These are phyloP conservation scores for Avena sativa DNA, from an alignment of 176 grass and related monocot species.

Conservation along the genomic window DNA sequence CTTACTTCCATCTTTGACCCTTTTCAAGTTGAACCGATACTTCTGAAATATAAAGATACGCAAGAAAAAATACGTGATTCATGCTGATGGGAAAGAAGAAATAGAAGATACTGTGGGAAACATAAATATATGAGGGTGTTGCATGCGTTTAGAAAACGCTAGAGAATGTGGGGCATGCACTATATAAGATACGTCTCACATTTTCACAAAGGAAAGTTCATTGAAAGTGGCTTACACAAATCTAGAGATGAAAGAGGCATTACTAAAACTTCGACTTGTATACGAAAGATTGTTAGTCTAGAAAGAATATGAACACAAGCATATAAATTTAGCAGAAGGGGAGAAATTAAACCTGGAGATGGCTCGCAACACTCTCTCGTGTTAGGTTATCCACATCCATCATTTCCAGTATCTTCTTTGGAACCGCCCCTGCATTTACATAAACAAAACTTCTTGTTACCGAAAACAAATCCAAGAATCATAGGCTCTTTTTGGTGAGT, in stretches of 20 bases:
- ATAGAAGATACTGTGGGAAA: neutral
- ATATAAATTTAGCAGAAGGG: neutral
- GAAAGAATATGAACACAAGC: neutral
- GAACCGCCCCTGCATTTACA: constrained; percentile 61
- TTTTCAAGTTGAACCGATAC: constrained; percentile 60
- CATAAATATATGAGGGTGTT: neutral
- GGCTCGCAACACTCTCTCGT: constrained; percentile 72
- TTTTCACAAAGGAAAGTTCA: neutral
- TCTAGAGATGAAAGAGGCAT: neutral
- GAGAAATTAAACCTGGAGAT: constrained; percentile 69
- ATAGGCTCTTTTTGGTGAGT: neutral
- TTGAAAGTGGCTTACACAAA: neutral
- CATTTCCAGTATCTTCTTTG: constrained; percentile 65
- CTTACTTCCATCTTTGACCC: neutral
- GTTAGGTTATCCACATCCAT: constrained; percentile 69
- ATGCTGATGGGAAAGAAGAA: constrained; percentile 29
- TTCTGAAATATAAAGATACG: constrained; percentile 62
- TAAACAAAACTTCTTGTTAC: constrained; percentile 5
- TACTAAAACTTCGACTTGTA: neutral
- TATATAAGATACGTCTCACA: constrained; percentile 8
- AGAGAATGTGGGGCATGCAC: neutral
- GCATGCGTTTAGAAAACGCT: neutral
- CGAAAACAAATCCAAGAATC: neutral
- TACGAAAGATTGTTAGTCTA: neutral
- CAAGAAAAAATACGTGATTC: neutral